These are phyloP conservation scores for Zostera marina DNA, from an alignment of 116 monocot genomes.

Conservation along the genomic window DNA sequence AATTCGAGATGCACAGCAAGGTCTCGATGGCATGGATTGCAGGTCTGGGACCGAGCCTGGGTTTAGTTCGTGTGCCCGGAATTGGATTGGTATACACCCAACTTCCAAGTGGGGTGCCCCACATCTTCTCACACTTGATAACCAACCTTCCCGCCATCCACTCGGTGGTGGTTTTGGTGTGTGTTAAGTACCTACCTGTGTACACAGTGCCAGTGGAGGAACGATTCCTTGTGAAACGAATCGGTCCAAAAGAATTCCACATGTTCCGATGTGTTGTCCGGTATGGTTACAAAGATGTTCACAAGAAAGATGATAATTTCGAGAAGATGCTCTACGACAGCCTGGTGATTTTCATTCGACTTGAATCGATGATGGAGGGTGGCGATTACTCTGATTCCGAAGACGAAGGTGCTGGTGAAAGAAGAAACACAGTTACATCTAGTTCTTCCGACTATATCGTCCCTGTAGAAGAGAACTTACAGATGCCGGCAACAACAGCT, in stretches of 20 bases:
- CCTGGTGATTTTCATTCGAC: conserved; percentile 31
- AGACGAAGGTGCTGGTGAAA: not conserved
- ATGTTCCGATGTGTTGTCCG: conserved; percentile 88
- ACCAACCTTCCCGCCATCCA: conserved; percentile 96
- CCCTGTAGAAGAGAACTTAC: too few species aligned
- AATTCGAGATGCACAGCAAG: conserved; percentile 73
- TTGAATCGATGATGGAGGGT: conserved; percentile 88
- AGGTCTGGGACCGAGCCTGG: conserved; percentile 76
- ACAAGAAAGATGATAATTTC: conserved; percentile 73
- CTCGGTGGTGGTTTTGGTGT: conserved; percentile 79
- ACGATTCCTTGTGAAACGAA: conserved; percentile 68
- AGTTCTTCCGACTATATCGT: too few species aligned
- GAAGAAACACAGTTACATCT: too few species aligned
- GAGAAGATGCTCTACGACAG: conserved; percentile 73
- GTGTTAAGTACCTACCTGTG: conserved; percentile 80
- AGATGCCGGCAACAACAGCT: too few species aligned
- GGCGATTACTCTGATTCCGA: conserved; percentile 47
- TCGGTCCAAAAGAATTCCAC: conserved; percentile 69
- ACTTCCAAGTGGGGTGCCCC: conserved; percentile 72
- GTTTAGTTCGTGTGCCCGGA: conserved; percentile 87
- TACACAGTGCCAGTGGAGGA: conserved; percentile 66
- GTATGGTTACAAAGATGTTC: conserved; percentile 88
- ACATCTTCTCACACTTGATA: conserved; percentile 86
- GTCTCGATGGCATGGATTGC: conserved; percentile 94
- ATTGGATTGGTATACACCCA: conserved; percentile 88